Percentiles rank a stretch among this genome's conserved stretches.
Conservation (phyloP, 2,329 filamentous ascomycete species). For the Claviceps maximensis region DNA sequence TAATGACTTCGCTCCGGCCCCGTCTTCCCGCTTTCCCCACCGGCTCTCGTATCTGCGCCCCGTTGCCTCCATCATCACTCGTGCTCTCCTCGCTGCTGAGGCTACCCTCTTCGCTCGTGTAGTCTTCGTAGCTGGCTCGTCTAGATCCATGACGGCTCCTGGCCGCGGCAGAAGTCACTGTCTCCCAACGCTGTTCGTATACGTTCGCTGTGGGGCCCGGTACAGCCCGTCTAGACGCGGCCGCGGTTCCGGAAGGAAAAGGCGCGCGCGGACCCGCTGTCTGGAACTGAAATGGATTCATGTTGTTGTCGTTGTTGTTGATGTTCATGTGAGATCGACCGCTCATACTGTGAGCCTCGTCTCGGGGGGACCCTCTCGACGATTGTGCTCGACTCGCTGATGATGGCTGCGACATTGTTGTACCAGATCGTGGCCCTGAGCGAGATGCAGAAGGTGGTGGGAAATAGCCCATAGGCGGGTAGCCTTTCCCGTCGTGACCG, state of each 20-base stretch:
- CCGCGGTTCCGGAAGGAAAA: constrained; percentile 19
- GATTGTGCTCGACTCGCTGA: constrained; percentile 17
- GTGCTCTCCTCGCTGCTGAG: constrained; percentile 22
- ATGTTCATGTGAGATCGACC: constrained; percentile 14
- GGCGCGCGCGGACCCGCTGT: constrained; percentile 29
- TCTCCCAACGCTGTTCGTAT: constrained; percentile 14
- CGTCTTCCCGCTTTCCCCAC: constrained; percentile 2
- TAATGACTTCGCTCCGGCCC: constrained; percentile 23
- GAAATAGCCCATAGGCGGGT: constrained; percentile 39
- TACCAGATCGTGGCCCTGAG: constrained; percentile 28
- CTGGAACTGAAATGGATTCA: constrained; percentile 42
- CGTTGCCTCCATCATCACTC: constrained; percentile 24
- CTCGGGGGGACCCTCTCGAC: constrained; percentile 17
- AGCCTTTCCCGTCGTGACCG: constrained; percentile 21
- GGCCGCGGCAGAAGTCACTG: constrained; percentile 16
- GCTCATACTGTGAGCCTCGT: constrained; percentile 19
- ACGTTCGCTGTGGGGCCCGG: constrained; percentile 20
- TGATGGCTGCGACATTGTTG: constrained; percentile 15
- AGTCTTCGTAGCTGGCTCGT: constrained; percentile 17
- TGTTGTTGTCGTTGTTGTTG: not conserved
- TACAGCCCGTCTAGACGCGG: constrained; percentile 22
- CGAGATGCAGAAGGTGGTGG: constrained; percentile 30
- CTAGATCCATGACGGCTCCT: constrained; percentile 20
- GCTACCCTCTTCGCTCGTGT: constrained; percentile 23
- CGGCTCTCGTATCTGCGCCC: constrained; percentile 20